phyloP scores from a whole-genome alignment of 768 basidiomycete genomes.

The Daedaleopsis sinensis region DNA sequence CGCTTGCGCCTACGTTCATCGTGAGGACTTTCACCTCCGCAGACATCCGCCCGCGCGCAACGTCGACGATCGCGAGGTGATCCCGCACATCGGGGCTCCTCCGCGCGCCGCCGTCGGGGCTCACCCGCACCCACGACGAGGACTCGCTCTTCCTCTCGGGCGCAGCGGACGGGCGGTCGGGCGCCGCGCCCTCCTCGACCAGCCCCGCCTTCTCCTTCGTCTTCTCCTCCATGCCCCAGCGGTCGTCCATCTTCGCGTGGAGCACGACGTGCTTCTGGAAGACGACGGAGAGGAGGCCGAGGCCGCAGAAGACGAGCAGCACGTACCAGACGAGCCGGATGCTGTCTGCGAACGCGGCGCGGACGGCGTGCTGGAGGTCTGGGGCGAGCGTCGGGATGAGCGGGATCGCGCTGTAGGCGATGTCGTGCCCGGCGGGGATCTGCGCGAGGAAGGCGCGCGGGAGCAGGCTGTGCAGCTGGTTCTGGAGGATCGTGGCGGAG shows the following conservation, averaged over 20 bases:
- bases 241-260: conserved; percentile 32
- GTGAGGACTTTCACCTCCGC: too few relatives aligned
- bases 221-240: conserved; percentile 15
- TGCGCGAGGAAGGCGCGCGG: conserved; percentile 31
- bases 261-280: conserved; percentile 33
- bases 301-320: conserved; percentile 32
- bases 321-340: conserved; percentile 37
- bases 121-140: too few relatives aligned
- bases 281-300: conserved; percentile 31
- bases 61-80: too few relatives aligned
- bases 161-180: too few relatives aligned
- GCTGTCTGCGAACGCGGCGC: conserved; percentile 35
- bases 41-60: too few relatives aligned
- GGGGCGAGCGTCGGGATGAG: conserved; percentile 26
- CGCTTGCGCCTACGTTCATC: too few relatives aligned
- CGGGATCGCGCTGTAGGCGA: conserved; percentile 36
- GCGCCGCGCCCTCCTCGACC: too few relatives aligned
- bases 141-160: too few relatives aligned
- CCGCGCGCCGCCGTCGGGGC: too few relatives aligned
- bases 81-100: too few relatives aligned
- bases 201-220: neutral
- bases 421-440: conserved; percentile 30
- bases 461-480: conserved; percentile 35
- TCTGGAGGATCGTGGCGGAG: conserved; percentile 41
- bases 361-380: conserved; percentile 29